phyloP scores from a whole-genome alignment of 1,284 basidiomycete species.

The Cutaneotrichosporon spelunceum region DNA sequence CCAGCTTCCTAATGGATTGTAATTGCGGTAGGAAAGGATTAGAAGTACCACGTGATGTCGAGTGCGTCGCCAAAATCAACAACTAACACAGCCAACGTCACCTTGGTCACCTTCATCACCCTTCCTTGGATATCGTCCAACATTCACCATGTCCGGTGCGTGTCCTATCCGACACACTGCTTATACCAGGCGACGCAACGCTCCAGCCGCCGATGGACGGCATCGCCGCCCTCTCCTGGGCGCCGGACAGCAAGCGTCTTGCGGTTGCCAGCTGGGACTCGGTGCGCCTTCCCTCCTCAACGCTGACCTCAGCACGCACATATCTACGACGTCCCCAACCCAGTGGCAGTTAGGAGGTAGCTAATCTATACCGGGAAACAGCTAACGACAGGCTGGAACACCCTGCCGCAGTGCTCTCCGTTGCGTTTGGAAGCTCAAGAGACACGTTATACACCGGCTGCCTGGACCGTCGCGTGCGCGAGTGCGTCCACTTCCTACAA shows the following conservation, averaged over 20 bases:
- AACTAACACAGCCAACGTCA: not conserved
- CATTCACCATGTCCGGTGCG: slow-evolving; percentile 1
- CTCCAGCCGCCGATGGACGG: slow-evolving; percentile 74
- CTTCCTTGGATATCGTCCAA: not conserved
- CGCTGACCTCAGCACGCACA: slow-evolving; percentile 2
- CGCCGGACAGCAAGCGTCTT: slow-evolving; percentile 73
- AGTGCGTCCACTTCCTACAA: slow-evolving; percentile 44
- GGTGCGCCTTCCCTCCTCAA: slow-evolving; percentile 55
- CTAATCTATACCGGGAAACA: slow-evolving; percentile 19
- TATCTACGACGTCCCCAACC: slow-evolving; percentile 10
- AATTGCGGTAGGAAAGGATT: not conserved
- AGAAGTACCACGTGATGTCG: not conserved
- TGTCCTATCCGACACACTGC: not conserved
- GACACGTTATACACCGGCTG: slow-evolving; percentile 52
- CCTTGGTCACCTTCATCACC: slow-evolving; percentile 3
- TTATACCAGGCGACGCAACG: slow-evolving; percentile 36
- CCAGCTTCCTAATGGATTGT: not conserved
- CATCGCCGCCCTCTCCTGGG: slow-evolving; percentile 73
- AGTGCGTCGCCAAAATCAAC: slow-evolving; percentile 2
- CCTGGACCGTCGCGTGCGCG: slow-evolving; percentile 55
- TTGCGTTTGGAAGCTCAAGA: slow-evolving; percentile 49
- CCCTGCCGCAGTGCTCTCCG: slow-evolving; percentile 48
- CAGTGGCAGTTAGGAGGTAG: slow-evolving; percentile 6
- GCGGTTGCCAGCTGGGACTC: slow-evolving; percentile 85
- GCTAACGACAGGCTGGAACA: slow-evolving; percentile 37